Conservation (phyloP, 2,329 filamentous ascomycete species). For the Botrytis hyacinthi region DNA sequence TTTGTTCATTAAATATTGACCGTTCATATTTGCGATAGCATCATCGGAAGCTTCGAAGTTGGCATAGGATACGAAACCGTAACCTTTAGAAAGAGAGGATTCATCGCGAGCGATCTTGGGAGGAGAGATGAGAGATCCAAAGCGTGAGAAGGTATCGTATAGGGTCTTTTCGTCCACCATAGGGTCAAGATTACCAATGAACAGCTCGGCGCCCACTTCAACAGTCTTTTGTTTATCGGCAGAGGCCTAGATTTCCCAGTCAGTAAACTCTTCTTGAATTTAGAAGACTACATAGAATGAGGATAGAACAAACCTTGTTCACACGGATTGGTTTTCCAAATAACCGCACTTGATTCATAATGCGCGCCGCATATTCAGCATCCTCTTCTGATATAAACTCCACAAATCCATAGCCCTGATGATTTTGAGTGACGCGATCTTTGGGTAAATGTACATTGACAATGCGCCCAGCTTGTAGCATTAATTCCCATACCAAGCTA, state of each 20-base stretch:
- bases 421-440: conserved; percentile 93
- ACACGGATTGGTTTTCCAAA: conserved; percentile 94
- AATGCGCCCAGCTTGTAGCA: conserved; percentile 96
- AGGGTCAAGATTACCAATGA: conserved; percentile 90
- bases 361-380: conserved; percentile 92
- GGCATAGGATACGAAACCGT: conserved; percentile 90
- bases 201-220: conserved; percentile 94
- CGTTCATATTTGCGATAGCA: conserved; percentile 88
- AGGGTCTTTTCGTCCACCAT: conserved; percentile 95
- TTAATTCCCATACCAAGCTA: conserved; percentile 91
- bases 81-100: conserved; percentile 84
- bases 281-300: background rate
- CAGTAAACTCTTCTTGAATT: background rate
- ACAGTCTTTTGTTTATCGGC: conserved; percentile 93
- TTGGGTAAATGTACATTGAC: conserved; percentile 98
- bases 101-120: conserved; percentile 95
- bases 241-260: conserved; percentile 47
- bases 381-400: conserved; percentile 95
- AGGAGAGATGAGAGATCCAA: conserved; percentile 77
- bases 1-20: conserved; percentile 95
- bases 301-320: conserved; percentile 67
- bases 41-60: conserved; percentile 93
- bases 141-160: conserved; percentile 92
- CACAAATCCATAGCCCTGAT: conserved; percentile 98
- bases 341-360: conserved; percentile 93